These are phyloP conservation scores for Cucurbita maxima DNA, from an alignment of 306 rosid genomes.

Conservation along the genomic window DNA sequence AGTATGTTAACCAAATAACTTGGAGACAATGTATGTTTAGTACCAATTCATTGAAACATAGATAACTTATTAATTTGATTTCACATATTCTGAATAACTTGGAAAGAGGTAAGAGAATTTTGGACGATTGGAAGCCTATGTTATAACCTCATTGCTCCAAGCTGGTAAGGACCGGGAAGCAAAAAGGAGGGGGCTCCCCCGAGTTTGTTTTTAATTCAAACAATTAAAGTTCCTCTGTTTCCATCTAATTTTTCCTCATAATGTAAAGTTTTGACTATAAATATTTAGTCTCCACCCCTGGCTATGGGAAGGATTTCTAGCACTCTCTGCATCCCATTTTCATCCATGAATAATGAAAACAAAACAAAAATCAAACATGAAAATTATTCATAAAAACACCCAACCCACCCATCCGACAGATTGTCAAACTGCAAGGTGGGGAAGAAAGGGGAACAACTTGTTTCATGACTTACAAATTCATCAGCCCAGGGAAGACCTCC, in stretches of 20 bases:
- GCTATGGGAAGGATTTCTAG: not conserved
- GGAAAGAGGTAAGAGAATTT: not conserved
- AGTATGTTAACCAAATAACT: too few species aligned
- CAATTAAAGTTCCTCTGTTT: not conserved
- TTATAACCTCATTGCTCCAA: not conserved
- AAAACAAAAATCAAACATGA: not conserved
- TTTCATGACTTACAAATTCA: conserved; percentile 51
- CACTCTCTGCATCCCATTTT: not conserved
- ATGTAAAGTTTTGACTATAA: not conserved
- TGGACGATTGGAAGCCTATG: not conserved
- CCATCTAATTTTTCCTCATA: not conserved
- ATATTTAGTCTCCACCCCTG: not conserved
- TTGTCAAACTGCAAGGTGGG: not conserved
- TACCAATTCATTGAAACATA: not conserved
- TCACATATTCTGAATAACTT: not conserved
- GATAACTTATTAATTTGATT: not conserved
- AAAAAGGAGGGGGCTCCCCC: not conserved
- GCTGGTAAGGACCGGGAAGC: not conserved
- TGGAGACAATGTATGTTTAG: too few species aligned
- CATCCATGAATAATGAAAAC: not conserved
- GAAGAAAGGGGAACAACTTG: not conserved
- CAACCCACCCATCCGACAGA: not conserved
- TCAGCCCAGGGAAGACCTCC: conserved; percentile 60
- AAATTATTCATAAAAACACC: not conserved
- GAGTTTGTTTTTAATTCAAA: not conserved